phyloP scores from a whole-genome alignment of 345 rosid genomes.

The Raphanus sativus region DNA sequence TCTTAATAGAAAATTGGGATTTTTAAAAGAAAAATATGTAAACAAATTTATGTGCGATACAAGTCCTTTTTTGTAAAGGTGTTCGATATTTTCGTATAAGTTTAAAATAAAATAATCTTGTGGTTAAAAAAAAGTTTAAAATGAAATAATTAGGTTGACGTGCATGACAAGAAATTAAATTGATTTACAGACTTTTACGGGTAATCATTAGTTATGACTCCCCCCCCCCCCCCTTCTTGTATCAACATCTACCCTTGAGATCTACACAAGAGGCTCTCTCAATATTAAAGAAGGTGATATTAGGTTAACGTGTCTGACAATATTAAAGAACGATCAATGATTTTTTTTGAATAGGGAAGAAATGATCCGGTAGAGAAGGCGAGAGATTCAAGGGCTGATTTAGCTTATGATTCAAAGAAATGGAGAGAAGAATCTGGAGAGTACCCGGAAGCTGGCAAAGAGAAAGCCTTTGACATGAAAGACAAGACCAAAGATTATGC shows the following conservation, averaged over 20 bases:
- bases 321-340: background rate
- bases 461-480: background rate
- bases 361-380: conserved; percentile 35
- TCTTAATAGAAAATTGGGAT: no score
- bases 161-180: background rate
- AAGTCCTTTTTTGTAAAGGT: background rate
- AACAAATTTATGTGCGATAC: background rate
- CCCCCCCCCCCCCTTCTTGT: background rate
- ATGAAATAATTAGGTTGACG: background rate
- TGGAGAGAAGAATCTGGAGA: conserved; percentile 39
- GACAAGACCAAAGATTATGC: conserved; percentile 15
- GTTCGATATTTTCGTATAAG: background rate
- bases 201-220: background rate
- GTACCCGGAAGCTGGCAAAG: conserved; percentile 25
- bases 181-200: background rate
- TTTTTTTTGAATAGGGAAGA: conserved; percentile 21
- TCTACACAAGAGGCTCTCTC: background rate
- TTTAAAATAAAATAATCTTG: background rate
- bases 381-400: conserved; percentile 39
- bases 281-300: background rate
- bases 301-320: conserved; percentile 1
- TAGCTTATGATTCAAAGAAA: conserved; percentile 39
- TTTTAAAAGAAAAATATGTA: background rate
- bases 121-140: no score
- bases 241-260: background rate